phyloP scores from a whole-genome alignment of 306 rosid species.

The Prunus mira region DNA sequence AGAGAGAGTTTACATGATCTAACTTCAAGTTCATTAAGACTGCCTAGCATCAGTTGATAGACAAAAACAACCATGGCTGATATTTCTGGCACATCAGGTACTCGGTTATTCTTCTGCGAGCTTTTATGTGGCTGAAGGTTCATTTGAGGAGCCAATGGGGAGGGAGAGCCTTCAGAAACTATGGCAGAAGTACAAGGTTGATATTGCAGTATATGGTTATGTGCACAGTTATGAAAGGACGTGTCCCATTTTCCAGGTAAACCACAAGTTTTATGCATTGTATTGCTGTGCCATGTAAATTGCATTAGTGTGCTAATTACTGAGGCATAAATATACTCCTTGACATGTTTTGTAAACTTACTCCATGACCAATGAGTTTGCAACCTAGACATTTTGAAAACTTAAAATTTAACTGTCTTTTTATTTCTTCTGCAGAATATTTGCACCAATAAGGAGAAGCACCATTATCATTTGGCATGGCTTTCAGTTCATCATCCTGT shows the following conservation, averaged over 20 bases:
- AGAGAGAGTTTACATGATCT: neutral
- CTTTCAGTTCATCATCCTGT: too few relatives aligned
- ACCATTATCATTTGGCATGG: too few relatives aligned
- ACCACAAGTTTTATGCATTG: neutral
- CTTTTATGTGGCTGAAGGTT: slow-evolving; percentile 77
- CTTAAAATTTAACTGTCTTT: too few relatives aligned
- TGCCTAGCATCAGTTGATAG: slow-evolving; percentile 87
- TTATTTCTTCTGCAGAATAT: too few relatives aligned
- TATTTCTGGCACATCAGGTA: slow-evolving; percentile 91
- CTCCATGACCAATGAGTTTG: too few relatives aligned
- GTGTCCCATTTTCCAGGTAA: slow-evolving; percentile 88
- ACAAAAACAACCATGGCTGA: slow-evolving; percentile 93
- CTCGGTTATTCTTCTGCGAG: slow-evolving; percentile 78
- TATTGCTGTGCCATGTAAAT: too few relatives aligned
- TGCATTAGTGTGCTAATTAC: neutral
- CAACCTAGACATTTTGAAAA: too few relatives aligned
- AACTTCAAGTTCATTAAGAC: slow-evolving; percentile 58
- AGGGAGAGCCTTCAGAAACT: slow-evolving; percentile 83
- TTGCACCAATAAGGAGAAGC: too few relatives aligned
- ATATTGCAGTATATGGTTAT: slow-evolving; percentile 85
- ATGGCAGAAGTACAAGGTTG: slow-evolving; percentile 95
- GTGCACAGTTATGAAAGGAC: slow-evolving; percentile 94
- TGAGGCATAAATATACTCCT: too few relatives aligned
- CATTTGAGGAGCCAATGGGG: slow-evolving; percentile 97
- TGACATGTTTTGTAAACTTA: too few relatives aligned